Evolutionary conservation across 148 eudicot species (phyloP).

Genomic region (Cornus suecica): DNA sequence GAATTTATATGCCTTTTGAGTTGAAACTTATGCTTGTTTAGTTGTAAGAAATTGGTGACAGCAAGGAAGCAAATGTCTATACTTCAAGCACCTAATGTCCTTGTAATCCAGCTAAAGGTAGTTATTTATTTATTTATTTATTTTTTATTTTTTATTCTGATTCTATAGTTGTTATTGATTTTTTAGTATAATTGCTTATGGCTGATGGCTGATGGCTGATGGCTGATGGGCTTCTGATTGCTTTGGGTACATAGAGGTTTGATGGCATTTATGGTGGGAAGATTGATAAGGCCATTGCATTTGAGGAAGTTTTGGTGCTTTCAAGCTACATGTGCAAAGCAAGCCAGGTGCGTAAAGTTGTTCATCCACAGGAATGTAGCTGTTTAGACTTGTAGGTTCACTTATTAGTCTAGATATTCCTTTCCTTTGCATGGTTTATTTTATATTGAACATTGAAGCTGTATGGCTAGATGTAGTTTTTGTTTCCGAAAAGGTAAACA

Average conservation of each 20-base stretch:
- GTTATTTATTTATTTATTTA: no score
- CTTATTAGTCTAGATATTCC: background rate
- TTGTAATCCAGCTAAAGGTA: conserved; percentile 96
- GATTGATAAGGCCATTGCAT: conserved; percentile 75
- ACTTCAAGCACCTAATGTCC: conserved; percentile 92
- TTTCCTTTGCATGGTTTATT: conserved; percentile 6
- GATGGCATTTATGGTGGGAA: conserved; percentile 92
- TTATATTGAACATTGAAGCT: background rate
- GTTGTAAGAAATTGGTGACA: conserved; percentile 85
- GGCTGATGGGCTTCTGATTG: background rate
- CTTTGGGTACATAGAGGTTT: conserved; percentile 61
- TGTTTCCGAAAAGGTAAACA: background rate
- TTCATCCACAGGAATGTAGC: background rate
- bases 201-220: background rate
- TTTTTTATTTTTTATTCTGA: conserved; percentile 8
- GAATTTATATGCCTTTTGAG: conserved; percentile 5
- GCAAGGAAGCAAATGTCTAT: conserved; percentile 97
- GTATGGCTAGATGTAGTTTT: background rate
- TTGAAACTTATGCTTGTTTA: conserved; percentile 32
- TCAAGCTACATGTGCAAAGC: conserved; percentile 93
- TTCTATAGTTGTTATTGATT: background rate
- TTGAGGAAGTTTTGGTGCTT: conserved; percentile 81
- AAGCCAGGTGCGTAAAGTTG: conserved; percentile 57
- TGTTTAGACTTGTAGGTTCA: background rate
- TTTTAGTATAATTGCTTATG: background rate